These are phyloP conservation scores for Entoloma clypeatum DNA, from an alignment of 1,284 basidiomycete species.

Conservation along the genomic window DNA sequence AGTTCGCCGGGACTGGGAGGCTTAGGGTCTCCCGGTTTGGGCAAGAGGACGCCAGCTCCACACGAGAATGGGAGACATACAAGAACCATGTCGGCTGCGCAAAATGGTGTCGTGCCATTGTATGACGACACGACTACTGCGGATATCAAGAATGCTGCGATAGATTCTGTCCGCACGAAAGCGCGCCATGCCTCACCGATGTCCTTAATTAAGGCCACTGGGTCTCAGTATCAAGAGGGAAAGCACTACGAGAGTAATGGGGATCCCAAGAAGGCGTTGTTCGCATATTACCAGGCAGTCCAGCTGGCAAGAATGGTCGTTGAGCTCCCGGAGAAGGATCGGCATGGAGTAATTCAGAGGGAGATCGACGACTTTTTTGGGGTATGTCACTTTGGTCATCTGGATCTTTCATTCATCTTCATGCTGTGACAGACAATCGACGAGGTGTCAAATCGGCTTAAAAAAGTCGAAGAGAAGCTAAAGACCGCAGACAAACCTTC, in stretches of 20 bases:
- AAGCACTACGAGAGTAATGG: conserved; percentile 49
- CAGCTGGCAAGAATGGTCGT: conserved; percentile 53
- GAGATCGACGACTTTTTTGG: conserved; percentile 58
- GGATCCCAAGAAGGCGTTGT: conserved; percentile 57
- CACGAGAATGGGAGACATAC: conserved; percentile 18
- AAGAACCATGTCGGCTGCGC: conserved; percentile 18
- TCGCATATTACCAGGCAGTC: conserved; percentile 56
- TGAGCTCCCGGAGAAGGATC: conserved; percentile 53
- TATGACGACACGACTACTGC: conserved; percentile 43
- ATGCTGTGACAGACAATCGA: conserved; percentile 38
- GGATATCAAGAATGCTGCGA: conserved; percentile 63
- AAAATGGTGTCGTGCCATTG: conserved; percentile 16
- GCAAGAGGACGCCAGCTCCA: conserved; percentile 19
- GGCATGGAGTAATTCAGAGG: conserved; percentile 38
- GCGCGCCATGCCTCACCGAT: conserved; percentile 52
- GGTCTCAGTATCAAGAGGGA: conserved; percentile 48
- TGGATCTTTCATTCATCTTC: conserved; percentile 16
- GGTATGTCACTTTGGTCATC: conserved; percentile 35
- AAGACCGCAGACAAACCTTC: conserved; percentile 49
- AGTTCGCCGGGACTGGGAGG: conserved; percentile 27
- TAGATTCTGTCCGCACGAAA: conserved; percentile 49
- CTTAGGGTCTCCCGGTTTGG: conserved; percentile 27
- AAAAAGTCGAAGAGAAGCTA: conserved; percentile 55
- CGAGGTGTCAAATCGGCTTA: conserved; percentile 46
- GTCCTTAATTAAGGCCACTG: conserved; percentile 57